Evolutionary conservation across 78 protist species (phyloP).

Genomic region (Emiliania huxleyi): DNA sequence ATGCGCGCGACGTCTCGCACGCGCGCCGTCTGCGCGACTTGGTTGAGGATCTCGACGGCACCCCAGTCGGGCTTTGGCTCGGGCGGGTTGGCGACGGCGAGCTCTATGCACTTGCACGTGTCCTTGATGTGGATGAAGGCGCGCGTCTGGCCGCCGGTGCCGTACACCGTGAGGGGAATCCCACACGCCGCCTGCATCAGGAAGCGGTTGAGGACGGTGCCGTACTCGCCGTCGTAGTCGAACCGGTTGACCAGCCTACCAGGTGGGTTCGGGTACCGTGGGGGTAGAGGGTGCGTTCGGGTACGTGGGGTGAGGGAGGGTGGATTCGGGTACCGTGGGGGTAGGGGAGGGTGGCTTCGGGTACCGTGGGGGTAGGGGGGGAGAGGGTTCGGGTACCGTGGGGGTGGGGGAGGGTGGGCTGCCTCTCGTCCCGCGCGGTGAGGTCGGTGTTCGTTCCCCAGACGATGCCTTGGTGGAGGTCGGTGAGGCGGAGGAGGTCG

Average conservation of each 20-base stretch:
- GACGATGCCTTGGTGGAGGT: slow-evolving; percentile 57
- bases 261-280: too few species aligned
- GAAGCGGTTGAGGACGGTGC: slow-evolving; percentile 60
- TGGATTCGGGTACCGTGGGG: too few species aligned
- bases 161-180: slow-evolving; percentile 48
- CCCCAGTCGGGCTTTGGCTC: neutral
- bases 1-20: slow-evolving; percentile 41
- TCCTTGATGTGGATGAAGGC: slow-evolving; percentile 48
- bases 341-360: too few species aligned
- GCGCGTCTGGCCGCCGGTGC: slow-evolving; percentile 62
- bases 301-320: too few species aligned
- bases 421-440: slow-evolving; percentile 38
- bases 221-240: slow-evolving; percentile 54
- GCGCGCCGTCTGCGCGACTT: slow-evolving; percentile 47
- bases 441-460: slow-evolving; percentile 35
- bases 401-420: too few species aligned
- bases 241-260: slow-evolving; percentile 43
- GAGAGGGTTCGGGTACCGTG: too few species aligned
- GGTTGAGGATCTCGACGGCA: slow-evolving; percentile 49
- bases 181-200: slow-evolving; percentile 47
- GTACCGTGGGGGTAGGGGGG: too few species aligned
- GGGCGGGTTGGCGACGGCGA: slow-evolving; percentile 44
- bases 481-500: slow-evolving; percentile 52
- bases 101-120: slow-evolving; percentile 24
- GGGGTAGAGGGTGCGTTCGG: too few species aligned